Conservation (phyloP, 2,329 filamentous ascomycete genomes). For the Lomentospora prolificans region DNA sequence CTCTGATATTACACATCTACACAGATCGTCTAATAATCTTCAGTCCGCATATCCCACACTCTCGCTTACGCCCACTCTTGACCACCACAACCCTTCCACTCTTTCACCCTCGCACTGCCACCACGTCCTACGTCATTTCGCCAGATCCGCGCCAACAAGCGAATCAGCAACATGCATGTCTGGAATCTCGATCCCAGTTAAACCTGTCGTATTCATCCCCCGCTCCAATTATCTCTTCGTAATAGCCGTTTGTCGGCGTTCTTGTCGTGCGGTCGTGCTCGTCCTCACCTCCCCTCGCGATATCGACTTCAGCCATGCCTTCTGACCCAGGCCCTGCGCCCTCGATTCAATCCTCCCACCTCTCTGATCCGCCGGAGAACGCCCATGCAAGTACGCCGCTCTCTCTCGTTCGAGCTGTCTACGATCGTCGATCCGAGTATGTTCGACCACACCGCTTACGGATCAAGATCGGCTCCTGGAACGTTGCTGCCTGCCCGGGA, state of each 20-base stretch:
- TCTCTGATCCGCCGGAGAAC: slow-evolving; percentile 33
- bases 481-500: slow-evolving; percentile 75
- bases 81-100: background rate
- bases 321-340: slow-evolving; percentile 16
- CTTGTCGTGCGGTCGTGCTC: no score
- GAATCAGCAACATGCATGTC: background rate
- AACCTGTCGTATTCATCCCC: background rate
- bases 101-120: background rate
- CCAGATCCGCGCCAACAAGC: background rate
- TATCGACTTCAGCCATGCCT: background rate
- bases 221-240: background rate
- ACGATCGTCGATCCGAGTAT: slow-evolving; percentile 70
- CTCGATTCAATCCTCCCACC: slow-evolving; percentile 21
- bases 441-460: slow-evolving; percentile 63
- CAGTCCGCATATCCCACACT: background rate
- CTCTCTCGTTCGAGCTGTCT: slow-evolving; percentile 55
- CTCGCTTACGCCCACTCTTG: background rate
- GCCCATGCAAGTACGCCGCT: slow-evolving; percentile 34
- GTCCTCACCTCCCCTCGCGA: background rate
- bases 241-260: background rate
- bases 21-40: background rate
- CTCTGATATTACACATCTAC: background rate
- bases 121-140: background rate
- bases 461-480: slow-evolving; percentile 92
- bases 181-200: background rate